phyloP scores from a whole-genome alignment of 306 rosid species.

The Benincasa hispida region DNA sequence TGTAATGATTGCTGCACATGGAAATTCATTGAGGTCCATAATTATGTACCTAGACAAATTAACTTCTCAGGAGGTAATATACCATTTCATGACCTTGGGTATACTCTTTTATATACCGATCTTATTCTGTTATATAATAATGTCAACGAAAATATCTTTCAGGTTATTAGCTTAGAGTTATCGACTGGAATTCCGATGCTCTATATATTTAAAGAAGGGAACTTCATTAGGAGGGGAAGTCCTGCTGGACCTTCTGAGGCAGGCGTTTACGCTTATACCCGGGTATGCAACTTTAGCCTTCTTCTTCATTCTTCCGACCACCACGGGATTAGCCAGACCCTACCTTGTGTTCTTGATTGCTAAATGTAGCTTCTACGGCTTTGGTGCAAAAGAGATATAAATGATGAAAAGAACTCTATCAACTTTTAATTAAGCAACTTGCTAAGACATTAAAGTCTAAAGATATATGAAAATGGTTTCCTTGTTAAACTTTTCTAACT shows the following conservation, averaged over 20 bases:
- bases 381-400: constrained; percentile 1
- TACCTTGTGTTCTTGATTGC: not conserved
- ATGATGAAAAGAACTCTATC: not conserved
- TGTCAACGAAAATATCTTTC: constrained; percentile 2
- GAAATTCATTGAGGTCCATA: constrained; percentile 94
- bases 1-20: constrained; percentile 97
- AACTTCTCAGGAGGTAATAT: constrained; percentile 86
- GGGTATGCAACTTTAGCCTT: constrained; percentile 29
- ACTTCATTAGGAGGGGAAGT: constrained; percentile 90
- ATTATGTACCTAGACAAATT: constrained; percentile 95
- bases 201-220: constrained; percentile 84
- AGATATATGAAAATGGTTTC: not conserved
- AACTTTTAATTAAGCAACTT: not conserved
- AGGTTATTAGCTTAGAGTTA: constrained; percentile 91
- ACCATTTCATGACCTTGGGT: not conserved
- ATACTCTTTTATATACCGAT: not conserved
- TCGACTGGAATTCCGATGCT: constrained; percentile 99
- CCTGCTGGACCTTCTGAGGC: constrained; percentile 87
- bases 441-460: not conserved
- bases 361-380: not conserved
- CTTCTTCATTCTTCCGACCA: not conserved
- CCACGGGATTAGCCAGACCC: not conserved
- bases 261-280: constrained; percentile 89
- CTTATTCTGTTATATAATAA: not conserved
- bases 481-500: not conserved